Evolutionary conservation across 2,329 filamentous ascomycete genomes (phyloP), one percentile per base, ranked within the genome.

Genomic region (Daldinia sp.): DNA sequence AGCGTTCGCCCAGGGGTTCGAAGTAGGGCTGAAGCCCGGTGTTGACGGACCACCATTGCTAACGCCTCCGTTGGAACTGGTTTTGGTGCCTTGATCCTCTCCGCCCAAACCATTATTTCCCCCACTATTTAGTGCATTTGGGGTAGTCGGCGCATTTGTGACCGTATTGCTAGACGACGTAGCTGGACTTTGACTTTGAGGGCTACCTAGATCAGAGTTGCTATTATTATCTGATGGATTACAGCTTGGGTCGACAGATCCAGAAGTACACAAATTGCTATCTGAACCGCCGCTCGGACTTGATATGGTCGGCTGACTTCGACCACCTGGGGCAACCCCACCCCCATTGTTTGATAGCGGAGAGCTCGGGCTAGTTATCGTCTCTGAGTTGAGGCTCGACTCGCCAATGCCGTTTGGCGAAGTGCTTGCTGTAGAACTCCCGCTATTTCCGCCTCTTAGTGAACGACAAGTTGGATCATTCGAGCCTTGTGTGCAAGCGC

Each of bases 201-300:
- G n/a, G 4, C 49, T 34, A 29, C 49, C 21, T 35, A 47, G 17
- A 3, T 30, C 34, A 5, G 54, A 11, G 23, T 25, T 62, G 7
- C 54, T 54, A 21, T 41, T 51, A 17, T 51, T 64, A 23, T 39
- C 13, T 9, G 32, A 51, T 8, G 57, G 48, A 11, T 37, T 55
- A 35, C 62, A 65, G n/a, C 21, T 39, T n/a, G 58, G 56, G 15
- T 63, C 62, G 9, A 35, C 61, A 37, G 60, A 66, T 29, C 63
- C 60, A 4, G 25, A 15, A 4, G 39, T 35, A 49, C 63, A 66
- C 7, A 57, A 57, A 43, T 49, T 55, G 30, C 59, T 52, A 13
- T 29, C 34, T n/a, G 52, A 23, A 32, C 41, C 49, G 15, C 35
- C n/a, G 29, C 34, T 62, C 3, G 51, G 43, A 25, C 45, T 43